These are phyloP conservation scores for Umbelopsis sp. DNA, from an alignment of 192 early-diverging fungal species.

Conservation along the genomic window DNA sequence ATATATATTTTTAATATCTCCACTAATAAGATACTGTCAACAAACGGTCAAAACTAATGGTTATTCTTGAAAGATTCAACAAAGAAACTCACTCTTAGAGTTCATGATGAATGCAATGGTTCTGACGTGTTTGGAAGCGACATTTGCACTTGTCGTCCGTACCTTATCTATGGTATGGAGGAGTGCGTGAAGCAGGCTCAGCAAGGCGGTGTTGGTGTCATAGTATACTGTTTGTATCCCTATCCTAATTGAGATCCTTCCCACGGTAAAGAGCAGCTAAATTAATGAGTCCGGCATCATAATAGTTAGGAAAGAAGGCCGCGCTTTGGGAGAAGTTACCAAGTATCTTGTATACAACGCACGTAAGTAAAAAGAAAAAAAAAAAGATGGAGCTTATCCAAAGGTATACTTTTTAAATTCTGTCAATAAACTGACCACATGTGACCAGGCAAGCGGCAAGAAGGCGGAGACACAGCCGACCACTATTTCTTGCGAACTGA, in stretches of 20 bases:
- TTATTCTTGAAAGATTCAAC: conserved; percentile 57
- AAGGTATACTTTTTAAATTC: no score
- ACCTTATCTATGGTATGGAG: conserved; percentile 87
- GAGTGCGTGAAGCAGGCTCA: conserved; percentile 89
- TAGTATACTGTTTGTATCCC: conserved; percentile 83
- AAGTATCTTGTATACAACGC: conserved; percentile 98
- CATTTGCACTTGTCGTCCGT: conserved; percentile 84
- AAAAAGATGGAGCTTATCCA: no score
- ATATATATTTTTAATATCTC: background rate
- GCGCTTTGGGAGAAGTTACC: conserved; percentile 92
- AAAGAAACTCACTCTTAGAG: conserved; percentile 80
- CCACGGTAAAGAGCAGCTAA: background rate
- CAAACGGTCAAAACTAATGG: no score
- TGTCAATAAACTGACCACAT: no score
- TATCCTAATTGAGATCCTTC: background rate
- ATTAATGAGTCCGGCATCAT: no score
- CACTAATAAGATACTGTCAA: background rate
- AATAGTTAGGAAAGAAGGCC: conserved; percentile 88
- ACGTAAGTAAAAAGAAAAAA: conserved; percentile 64
- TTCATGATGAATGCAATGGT: conserved; percentile 97
- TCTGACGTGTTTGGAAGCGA: conserved; percentile 84
- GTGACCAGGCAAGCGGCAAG: conserved; percentile 53
- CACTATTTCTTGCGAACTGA: conserved; percentile 90
- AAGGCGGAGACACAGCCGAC: conserved; percentile 85
- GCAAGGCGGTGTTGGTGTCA: conserved; percentile 89